Conservation (phyloP, 306 rosid species). For the Corylus americana region DNA sequence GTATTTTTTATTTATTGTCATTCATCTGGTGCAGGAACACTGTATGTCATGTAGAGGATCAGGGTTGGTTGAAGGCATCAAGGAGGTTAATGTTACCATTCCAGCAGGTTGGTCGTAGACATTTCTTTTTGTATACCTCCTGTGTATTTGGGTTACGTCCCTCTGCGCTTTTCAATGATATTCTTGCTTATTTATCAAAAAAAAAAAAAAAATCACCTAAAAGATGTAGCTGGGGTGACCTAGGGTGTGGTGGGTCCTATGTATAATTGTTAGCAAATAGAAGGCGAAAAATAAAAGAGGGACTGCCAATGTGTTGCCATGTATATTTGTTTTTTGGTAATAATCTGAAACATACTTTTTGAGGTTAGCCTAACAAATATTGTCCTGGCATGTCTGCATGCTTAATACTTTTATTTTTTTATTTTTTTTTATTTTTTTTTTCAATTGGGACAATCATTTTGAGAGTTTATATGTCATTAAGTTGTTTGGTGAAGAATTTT, state of each 20-base stretch:
- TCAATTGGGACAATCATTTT: background rate
- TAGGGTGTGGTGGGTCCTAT: background rate
- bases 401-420: background rate
- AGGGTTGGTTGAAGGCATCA: slow-evolving; percentile 78
- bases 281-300: background rate
- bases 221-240: slow-evolving; percentile 10
- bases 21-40: slow-evolving; percentile 57
- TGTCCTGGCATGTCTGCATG: background rate
- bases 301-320: background rate
- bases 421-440: background rate
- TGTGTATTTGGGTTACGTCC: too few relatives aligned
- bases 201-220: slow-evolving; percentile 12
- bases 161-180: too few relatives aligned
- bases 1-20: slow-evolving; percentile 13
- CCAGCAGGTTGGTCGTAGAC: slow-evolving; percentile 79
- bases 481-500: background rate
- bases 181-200: too few relatives aligned
- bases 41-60: slow-evolving; percentile 79
- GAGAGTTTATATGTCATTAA: background rate
- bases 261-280: background rate
- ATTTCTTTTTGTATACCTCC: slow-evolving; percentile 5
- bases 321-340: background rate
- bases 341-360: background rate
- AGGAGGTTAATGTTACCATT: slow-evolving; percentile 76
- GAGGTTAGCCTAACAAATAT: background rate